Evolutionary conservation across 495 filamentous ascomycete species (phyloP).

Genomic region (Aspergillus funiculosus): DNA sequence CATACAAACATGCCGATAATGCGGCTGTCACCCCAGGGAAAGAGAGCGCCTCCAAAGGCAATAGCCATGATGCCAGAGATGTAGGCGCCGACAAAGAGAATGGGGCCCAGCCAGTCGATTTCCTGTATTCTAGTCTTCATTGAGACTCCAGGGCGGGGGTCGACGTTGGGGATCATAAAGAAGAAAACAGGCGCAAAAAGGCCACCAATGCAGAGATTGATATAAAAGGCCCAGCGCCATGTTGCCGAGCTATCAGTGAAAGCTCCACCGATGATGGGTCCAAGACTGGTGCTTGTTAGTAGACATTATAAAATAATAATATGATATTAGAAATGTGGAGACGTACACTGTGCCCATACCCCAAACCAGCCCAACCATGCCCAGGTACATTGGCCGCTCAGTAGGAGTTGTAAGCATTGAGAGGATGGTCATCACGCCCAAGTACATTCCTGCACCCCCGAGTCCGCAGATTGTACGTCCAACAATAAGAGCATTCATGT

Average conservation of each 20-base stretch:
- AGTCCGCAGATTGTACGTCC: conserved; percentile 37
- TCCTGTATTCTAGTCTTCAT: conserved; percentile 14
- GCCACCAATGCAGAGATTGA: conserved; percentile 55
- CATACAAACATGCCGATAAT: conserved; percentile 24
- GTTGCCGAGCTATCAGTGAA: conserved; percentile 30
- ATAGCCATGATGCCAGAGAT: conserved; percentile 24
- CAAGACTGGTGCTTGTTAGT: too few relatives aligned
- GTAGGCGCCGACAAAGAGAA: conserved; percentile 22
- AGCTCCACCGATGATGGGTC: conserved; percentile 37
- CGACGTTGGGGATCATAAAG: conserved; percentile 45
- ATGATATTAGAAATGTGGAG: too few relatives aligned
- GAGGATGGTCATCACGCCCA: conserved; percentile 43
- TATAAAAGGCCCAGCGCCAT: conserved; percentile 42
- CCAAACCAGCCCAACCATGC: conserved; percentile 34
- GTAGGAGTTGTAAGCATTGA: conserved; percentile 35
- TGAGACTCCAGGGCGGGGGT: conserved; percentile 37
- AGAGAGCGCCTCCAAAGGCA: conserved; percentile 30
- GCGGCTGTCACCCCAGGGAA: conserved; percentile 22
- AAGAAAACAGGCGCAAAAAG: conserved; percentile 49
- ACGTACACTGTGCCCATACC: conserved; percentile 45
- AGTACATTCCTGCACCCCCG: conserved; percentile 49
- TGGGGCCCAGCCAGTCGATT: conserved; percentile 26
- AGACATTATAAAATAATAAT: too few relatives aligned
- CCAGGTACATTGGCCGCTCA: conserved; percentile 46
- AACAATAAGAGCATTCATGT: conserved; percentile 44